Evolutionary conservation across 106 monocot genomes (phyloP), one percentile per base, ranked within the genome.

Genomic region (Dendrobium officinale): DNA sequence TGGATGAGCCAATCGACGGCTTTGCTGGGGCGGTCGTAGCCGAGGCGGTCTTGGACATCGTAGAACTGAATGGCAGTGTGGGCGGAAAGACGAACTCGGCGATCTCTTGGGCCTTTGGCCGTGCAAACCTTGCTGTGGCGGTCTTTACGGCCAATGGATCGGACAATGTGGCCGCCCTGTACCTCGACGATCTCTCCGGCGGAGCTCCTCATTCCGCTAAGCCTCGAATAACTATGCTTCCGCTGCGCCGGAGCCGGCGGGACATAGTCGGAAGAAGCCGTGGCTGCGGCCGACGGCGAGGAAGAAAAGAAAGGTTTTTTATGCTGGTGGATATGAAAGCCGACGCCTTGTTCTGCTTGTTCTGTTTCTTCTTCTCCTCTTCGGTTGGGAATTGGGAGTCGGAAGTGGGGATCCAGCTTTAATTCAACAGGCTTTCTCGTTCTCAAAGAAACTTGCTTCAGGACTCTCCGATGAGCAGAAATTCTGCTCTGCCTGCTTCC

Each of bases 81-180:
- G 19, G 92, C 90, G 2, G 92, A 82, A 56, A 92, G 88, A 18
- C 92, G 87, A 6, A 90, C 90, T 2, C 92, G 84, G 68, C 92
- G 89, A 77, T 92, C 92, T 10, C 92, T 80, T 29, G 85, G 85
- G 27, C 92, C 92, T 67, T 92, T 92, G 22, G 90, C 88, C 0
- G 92, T 92, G 90, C 81, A 92, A 49, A 92, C 92, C 84, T 92
- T 92, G 83, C 90, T 92, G 87, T 92, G 92, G 31, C 92, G 82
- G 90, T 92, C 92, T 82, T 92, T 92, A 13, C 90, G 82, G 24
- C 92, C 90, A 1, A 85, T 85, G 45, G 90, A 82, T 59, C 92
- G 85, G 77, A 92, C 84, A 81, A 92, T 90, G 86, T 88, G 92
- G 43, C 92, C 88, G 9, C 90, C 92, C 29, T 86, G 83, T 19